Evolutionary conservation across 768 basidiomycete genomes (phyloP).

Genomic region (Ramaria sp.): DNA sequence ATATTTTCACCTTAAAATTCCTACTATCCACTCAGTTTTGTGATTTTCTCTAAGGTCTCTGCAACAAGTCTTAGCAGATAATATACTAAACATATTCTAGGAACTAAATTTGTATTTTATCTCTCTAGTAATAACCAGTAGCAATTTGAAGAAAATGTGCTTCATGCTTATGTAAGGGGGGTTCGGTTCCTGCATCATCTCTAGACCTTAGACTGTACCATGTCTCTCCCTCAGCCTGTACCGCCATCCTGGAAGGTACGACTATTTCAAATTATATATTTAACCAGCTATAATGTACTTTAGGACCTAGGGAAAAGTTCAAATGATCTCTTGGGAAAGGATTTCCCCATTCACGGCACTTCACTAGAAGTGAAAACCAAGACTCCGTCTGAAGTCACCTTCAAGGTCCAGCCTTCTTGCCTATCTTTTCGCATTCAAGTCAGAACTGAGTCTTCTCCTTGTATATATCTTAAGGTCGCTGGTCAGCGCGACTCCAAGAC

Average conservation of each 20-base stretch:
- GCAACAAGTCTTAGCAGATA: no score
- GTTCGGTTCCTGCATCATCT: no score
- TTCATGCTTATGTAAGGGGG: no score
- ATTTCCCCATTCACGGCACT: conserved; percentile 72
- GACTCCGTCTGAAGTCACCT: conserved; percentile 80
- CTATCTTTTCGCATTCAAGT: background rate
- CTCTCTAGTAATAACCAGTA: no score
- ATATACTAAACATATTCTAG: no score
- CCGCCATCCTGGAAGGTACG: conserved; percentile 93
- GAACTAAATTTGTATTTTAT: no score
- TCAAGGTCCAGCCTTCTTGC: conserved; percentile 41
- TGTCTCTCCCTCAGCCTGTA: conserved; percentile 92
- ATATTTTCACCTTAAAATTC: no score
- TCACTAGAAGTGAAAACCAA: conserved; percentile 81
- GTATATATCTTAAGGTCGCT: conserved; percentile 33
- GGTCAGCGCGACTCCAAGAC: conserved; percentile 73
- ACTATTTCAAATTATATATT: conserved; percentile 6
- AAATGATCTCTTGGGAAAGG: conserved; percentile 86
- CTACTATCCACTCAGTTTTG: no score
- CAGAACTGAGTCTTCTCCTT: background rate
- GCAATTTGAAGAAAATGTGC: no score
- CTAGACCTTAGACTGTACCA: conserved; percentile 22
- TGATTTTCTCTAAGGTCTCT: no score
- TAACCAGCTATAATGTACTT: conserved; percentile 5
- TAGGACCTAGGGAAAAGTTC: conserved; percentile 96